A percentile compares a stretch with the other conserved stretches of the same genome.
Evolutionary conservation across 2,329 filamentous ascomycete species (phyloP).

Genomic region (Bipolaris victoriae): DNA sequence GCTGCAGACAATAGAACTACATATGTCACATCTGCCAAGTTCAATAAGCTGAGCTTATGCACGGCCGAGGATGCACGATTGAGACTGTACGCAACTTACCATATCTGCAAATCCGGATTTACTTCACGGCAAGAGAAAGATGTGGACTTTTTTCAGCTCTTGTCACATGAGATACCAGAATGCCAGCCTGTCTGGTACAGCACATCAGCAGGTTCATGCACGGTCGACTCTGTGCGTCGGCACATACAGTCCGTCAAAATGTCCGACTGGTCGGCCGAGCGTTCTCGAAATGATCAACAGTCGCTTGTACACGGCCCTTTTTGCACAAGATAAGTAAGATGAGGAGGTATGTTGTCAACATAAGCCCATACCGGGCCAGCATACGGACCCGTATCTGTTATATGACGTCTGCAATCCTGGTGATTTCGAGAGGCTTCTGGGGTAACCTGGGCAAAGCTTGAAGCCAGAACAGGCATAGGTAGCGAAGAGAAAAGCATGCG

Average conservation of each 20-base stretch:
- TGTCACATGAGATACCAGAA: background rate
- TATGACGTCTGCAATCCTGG: too few species aligned
- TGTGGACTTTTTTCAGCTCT: background rate
- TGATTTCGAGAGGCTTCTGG: too few species aligned
- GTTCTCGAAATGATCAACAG: background rate
- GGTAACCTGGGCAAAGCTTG: background rate
- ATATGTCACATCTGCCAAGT: background rate
- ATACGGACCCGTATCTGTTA: background rate
- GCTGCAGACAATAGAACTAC: background rate
- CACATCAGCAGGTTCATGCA: background rate
- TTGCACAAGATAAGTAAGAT: background rate
- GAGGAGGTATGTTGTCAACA: background rate
- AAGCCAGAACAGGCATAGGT: background rate
- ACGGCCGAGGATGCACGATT: background rate
- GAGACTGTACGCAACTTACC: too few species aligned
- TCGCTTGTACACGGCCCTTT: background rate
- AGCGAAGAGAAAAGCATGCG: conserved; percentile 1
- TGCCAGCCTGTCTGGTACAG: background rate
- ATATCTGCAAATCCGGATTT: background rate
- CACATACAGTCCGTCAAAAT: background rate
- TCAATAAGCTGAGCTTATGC: background rate
- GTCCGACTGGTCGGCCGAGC: background rate
- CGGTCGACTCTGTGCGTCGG: background rate
- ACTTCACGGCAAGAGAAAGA: background rate
- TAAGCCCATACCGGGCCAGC: background rate